Evolutionary conservation across 2,329 filamentous ascomycete species (phyloP).

Genomic region (Daldinia sp.): DNA sequence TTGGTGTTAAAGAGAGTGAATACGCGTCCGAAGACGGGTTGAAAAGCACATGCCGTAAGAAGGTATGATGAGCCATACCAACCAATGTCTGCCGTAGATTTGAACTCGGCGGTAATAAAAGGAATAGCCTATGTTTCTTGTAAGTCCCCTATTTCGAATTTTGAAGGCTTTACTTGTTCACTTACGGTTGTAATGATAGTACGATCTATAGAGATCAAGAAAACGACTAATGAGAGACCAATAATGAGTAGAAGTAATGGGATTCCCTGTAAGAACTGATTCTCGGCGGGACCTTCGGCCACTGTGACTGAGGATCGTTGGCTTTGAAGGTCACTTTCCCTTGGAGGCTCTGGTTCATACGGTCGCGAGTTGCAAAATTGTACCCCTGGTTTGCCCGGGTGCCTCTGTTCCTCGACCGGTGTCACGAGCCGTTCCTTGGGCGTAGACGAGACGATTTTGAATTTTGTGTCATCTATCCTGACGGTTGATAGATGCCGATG

Average conservation of each 20-base stretch:
- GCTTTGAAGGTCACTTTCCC: slow-evolving; percentile 36
- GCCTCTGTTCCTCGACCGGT: slow-evolving; percentile 43
- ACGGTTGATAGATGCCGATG: slow-evolving; percentile 39
- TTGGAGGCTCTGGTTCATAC: slow-evolving; percentile 37
- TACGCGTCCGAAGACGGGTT: slow-evolving; percentile 53
- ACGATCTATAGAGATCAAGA: slow-evolving; percentile 47
- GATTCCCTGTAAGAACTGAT: slow-evolving; percentile 36
- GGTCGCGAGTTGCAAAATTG: slow-evolving; percentile 20
- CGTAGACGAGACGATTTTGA: slow-evolving; percentile 13
- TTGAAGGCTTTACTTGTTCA: not conserved
- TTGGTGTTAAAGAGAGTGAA: slow-evolving; percentile 54
- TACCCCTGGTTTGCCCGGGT: slow-evolving; percentile 42
- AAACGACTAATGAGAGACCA: slow-evolving; percentile 46
- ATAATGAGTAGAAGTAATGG: slow-evolving; percentile 43
- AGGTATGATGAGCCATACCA: slow-evolving; percentile 53
- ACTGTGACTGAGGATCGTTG: slow-evolving; percentile 17
- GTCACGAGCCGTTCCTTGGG: slow-evolving; percentile 31
- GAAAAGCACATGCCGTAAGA: slow-evolving; percentile 53
- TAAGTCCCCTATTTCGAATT: slow-evolving; percentile 13
- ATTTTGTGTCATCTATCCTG: slow-evolving; percentile 24
- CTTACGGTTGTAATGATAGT: slow-evolving; percentile 48
- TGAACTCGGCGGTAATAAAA: slow-evolving; percentile 51
- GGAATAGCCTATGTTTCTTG: slow-evolving; percentile 43
- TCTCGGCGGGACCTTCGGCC: slow-evolving; percentile 13
- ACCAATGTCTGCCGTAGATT: slow-evolving; percentile 50